Evolutionary conservation across 163 green algal genomes (phyloP).

Genomic region (Chlorella variabilis): DNA sequence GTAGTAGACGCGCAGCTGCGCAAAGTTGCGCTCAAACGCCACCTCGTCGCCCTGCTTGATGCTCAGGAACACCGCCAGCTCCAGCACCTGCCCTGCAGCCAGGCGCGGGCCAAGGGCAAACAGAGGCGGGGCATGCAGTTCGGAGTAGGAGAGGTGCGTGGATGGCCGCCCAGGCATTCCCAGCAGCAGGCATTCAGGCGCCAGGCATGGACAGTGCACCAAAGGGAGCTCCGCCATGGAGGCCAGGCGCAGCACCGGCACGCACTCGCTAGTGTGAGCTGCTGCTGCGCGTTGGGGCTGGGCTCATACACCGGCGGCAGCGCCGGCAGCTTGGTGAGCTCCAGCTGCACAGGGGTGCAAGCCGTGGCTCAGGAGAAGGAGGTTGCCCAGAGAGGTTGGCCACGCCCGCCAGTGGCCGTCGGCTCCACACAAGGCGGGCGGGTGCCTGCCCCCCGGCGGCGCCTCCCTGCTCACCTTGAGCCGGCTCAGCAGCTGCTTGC

Average conservation of each 20-base stretch:
- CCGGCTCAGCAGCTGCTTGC: slow-evolving; percentile 58
- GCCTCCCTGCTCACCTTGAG: slow-evolving; percentile 62
- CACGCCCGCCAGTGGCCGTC: too few species aligned
- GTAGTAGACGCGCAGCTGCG: slow-evolving; percentile 93
- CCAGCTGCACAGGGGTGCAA: slow-evolving; percentile 69
- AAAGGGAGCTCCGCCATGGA: too few species aligned
- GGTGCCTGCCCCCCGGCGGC: too few species aligned
- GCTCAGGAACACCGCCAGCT: slow-evolving; percentile 81
- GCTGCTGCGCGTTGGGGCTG: slow-evolving; percentile 70
- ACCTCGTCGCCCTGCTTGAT: slow-evolving; percentile 80
- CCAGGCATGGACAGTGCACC: too few species aligned
- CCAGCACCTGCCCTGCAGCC: slow-evolving; percentile 75
- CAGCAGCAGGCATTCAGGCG: too few species aligned
- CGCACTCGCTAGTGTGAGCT: slow-evolving; percentile 81
- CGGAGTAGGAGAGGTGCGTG: too few species aligned
- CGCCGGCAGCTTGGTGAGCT: slow-evolving; percentile 78
- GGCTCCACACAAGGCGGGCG: too few species aligned
- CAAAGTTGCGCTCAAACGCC: slow-evolving; percentile 91
- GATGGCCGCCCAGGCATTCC: too few species aligned
- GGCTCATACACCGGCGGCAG: slow-evolving; percentile 70
- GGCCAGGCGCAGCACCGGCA: too few species aligned
- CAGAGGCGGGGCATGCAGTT: too few species aligned
- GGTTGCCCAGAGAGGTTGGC: too few species aligned
- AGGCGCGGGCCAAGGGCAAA: not conserved
- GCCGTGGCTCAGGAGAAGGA: not conserved